Base-by-base conservation (phyloP, 805 yeast genomes). In the Saccharomycopsis sp. region DNA sequence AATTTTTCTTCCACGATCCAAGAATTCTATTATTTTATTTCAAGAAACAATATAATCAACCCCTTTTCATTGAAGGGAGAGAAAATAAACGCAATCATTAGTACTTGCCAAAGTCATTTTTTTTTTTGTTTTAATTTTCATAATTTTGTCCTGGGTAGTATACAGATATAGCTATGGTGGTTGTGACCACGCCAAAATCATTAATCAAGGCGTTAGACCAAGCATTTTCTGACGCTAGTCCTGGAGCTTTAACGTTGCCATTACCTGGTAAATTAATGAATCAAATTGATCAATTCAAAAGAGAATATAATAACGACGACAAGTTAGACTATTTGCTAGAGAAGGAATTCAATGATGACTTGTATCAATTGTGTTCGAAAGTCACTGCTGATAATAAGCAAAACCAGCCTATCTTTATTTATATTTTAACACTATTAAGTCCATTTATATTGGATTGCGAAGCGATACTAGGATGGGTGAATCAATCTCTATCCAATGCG, bases 401-500 rank as follows among this genome's bases (percentile, higher is more conserved):
- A 13, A 49, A 45, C 36, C 44, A 42, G 20, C 36, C 31, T 14
- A 29, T 40, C 2, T 43, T 46, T 26, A 23, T 43, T 8, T 21
- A 41, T 38, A 46, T 49, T 7, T 16, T 49, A 40, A 31, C 48
- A 4, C 28, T 28, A 21, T 21, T 49, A 13, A 11, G 28, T 13
- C 48, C 47, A 6, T 46, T 29, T 16, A 43, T 49, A 3, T 8
- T 49, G 1, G 35, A 39, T 21, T 46, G 35, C 26, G 26, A 37
- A 14, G 32, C 43, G 1, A 19, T 49, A 20, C 13, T 49, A 19
- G 41, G 17, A 23, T 49, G 52, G 52, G 21, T 46, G 20, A 49
- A 49, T 34, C 40, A 46, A 31, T 39, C 43, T 14, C 26, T 49
- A 16, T 40, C 50, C 17, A 50, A 40, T 34, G 52, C 52, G n/a